Base-by-base conservation (phyloP, 495 filamentous ascomycete genomes). In the Daldinia bambusicola region DNA sequence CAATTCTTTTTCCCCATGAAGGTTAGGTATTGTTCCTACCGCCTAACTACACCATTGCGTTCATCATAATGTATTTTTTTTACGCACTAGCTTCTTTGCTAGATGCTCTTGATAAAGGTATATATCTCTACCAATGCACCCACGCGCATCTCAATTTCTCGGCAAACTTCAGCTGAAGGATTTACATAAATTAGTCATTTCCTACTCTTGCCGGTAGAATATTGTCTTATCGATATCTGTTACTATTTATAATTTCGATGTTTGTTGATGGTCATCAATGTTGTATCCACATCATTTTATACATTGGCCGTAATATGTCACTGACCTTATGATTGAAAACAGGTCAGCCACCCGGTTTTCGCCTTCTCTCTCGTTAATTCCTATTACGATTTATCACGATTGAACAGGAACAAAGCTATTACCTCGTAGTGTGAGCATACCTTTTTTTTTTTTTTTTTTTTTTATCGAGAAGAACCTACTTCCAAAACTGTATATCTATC, bases 141-240 rank as follows among this genome's bases (percentile, higher is more conserved):
- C 34, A 55, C 40, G 50, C 57, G 34, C 32, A 26, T 62, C 30
- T 62, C 50, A 61, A 34, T 48, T 18, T 38, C 48, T 58, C 59
- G 61, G 56, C 60, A 57, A 69, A 20, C 40, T 66, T 69, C 66
- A 73, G 70, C 70, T 73, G 70, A 73, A 73, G 61, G 70, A 73
- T 66, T 63, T 63, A 51, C 56, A 66, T 67, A 41, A 69, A 62
- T 69, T 69, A 55, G 57, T 61, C 56, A 69, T 73, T 63, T 26
- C 37, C 51, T 43, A 38, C 30, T 6, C 52, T 52, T 14, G 48
- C 51, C 4, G 32, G 36, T 22, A 20, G 37, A 50, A 30, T 37
- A 48, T 41, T 56, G 10, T 60, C 62, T 63, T 69, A 66, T 68
- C 66, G 61, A 69, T 65, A 67, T 10, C 50, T 43, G 62, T 66